phyloP scores from a whole-genome alignment of 1,284 basidiomycete genomes.

The Boletus mariae region DNA sequence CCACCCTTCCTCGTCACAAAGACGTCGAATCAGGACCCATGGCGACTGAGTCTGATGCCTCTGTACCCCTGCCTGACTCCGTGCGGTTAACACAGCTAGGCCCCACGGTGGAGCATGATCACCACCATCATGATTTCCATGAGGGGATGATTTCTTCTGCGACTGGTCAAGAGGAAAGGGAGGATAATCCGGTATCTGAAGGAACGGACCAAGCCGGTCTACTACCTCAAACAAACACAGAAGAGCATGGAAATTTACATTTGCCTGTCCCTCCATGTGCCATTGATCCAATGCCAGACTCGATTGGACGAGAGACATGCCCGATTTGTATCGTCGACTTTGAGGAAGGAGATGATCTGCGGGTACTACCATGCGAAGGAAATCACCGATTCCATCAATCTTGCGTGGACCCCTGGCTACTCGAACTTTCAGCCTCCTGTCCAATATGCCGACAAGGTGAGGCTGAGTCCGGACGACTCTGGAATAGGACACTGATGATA shows the following conservation, averaged over 20 bases:
- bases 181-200: constrained; percentile 2
- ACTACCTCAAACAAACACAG: constrained; percentile 3
- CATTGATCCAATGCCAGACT: constrained; percentile 49
- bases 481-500: constrained; percentile 2
- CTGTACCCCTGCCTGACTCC: constrained; percentile 5
- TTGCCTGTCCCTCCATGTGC: constrained; percentile 6
- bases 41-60: not conserved
- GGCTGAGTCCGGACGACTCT: constrained; percentile 15
- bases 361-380: constrained; percentile 85
- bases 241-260: constrained; percentile 1
- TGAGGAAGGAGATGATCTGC: constrained; percentile 86
- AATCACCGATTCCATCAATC: constrained; percentile 84
- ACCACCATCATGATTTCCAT: not conserved
- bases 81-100: constrained; percentile 13
- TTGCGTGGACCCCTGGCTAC: constrained; percentile 84
- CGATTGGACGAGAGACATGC: constrained; percentile 80
- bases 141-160: not conserved
- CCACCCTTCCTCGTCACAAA: constrained; percentile 20
- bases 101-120: not conserved
- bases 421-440: constrained; percentile 86
- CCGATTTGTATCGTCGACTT: constrained; percentile 94
- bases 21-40: constrained; percentile 32
- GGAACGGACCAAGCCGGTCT: constrained; percentile 7
- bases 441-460: constrained; percentile 87
- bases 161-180: not conserved